phyloP scores from a whole-genome alignment of 139 green algal genomes.

The Micractinium conductrix region DNA sequence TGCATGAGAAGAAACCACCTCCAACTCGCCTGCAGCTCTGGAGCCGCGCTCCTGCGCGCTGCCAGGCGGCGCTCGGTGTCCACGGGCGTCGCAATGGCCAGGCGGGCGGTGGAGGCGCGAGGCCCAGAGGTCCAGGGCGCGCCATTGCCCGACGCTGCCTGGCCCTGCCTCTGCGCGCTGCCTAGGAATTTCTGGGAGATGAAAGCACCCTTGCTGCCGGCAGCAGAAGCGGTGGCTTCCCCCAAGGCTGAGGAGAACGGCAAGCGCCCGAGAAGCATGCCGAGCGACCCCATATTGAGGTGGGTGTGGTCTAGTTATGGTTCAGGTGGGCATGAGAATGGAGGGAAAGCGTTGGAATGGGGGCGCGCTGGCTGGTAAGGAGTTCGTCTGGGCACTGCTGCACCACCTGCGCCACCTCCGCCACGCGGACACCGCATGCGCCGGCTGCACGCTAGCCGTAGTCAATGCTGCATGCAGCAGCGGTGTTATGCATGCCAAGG shows the following conservation, averaged over 20 bases:
- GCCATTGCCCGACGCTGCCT: neutral
- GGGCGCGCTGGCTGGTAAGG: too few species aligned
- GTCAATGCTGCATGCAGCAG: too few species aligned
- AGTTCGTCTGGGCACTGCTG: too few species aligned
- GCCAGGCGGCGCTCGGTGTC: neutral
- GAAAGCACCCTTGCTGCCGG: neutral
- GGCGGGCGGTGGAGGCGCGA: too few species aligned
- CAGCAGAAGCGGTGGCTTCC: neutral
- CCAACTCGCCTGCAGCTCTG: slow-evolving; percentile 16
- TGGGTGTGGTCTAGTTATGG: neutral
- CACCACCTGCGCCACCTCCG: too few species aligned
- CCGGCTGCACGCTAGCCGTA: too few species aligned
- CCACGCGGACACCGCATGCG: too few species aligned
- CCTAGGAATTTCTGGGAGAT: slow-evolving; percentile 1
- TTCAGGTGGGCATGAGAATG: neutral
- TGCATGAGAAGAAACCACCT: neutral
- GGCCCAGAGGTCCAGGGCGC: neutral
- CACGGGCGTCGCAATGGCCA: too few species aligned
- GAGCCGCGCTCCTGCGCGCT: neutral
- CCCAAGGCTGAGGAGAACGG: too few species aligned
- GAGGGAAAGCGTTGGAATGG: neutral
- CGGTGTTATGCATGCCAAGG: too few species aligned
- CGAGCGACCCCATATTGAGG: too few species aligned
- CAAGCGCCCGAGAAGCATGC: neutral
- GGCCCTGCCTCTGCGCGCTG: neutral